Evolutionary conservation across 164 flowering plant genomes (phyloP).

Genomic region (Sedum album): DNA sequence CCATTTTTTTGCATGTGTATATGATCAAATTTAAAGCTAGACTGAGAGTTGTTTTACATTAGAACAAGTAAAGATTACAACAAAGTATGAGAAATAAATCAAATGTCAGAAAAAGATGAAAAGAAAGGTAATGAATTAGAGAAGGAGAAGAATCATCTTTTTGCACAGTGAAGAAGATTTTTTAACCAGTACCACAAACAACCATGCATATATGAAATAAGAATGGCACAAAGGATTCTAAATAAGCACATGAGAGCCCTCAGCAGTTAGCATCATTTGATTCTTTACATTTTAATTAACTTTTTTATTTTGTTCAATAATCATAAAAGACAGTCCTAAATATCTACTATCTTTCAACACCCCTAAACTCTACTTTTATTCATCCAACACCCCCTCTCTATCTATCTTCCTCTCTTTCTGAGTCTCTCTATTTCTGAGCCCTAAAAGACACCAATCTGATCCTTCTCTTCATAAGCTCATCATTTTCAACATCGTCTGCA

Average conservation of each 20-base stretch:
- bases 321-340: too few species aligned
- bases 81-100: background rate
- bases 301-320: conserved; percentile 74
- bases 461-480: conserved; percentile 63
- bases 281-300: conserved; percentile 31
- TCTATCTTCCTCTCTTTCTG: conserved; percentile 33
- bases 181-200: conserved; percentile 31
- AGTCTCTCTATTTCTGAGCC: conserved; percentile 58
- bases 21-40: background rate
- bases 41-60: background rate
- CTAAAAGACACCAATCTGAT: conserved; percentile 55
- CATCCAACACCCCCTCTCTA: conserved; percentile 13
- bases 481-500: conserved; percentile 20
- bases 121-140: conserved; percentile 13
- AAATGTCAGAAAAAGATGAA: conserved; percentile 2
- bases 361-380: conserved; percentile 9
- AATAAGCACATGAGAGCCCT: conserved; percentile 47
- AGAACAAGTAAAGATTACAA: background rate
- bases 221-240: conserved; percentile 17
- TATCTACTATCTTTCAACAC: too few species aligned
- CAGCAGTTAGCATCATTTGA: conserved; percentile 12
- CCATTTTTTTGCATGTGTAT: background rate
- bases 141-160: conserved; percentile 58
- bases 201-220: conserved; percentile 12
- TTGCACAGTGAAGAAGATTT: conserved; percentile 7